Evolutionary conservation across 768 basidiomycete species (phyloP), one percentile per base, ranked within the genome.

Genomic region (Serendipita sp.): DNA sequence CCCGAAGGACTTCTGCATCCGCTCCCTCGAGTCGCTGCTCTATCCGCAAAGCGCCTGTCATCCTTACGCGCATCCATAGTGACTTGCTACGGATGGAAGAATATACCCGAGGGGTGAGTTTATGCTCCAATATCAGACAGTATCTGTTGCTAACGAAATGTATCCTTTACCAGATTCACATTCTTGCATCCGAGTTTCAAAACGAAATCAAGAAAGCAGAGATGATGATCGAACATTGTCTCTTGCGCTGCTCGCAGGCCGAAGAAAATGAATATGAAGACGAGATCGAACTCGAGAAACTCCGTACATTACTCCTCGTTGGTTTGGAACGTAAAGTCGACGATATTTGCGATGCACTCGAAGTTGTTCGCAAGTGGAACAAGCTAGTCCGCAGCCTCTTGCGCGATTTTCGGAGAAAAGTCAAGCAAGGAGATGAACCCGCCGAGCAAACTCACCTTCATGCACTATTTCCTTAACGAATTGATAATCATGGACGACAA

Each of bases 181-280:
- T 28, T 18, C 16, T 60, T 10, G 56, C 56, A 3, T n/a, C 37
- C 16, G 56, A 60, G n/a, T 60, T 60, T 37, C 56, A 60, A 38
- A 28, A 32, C 16, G 56, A 60, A 60, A 60, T 18, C 8, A 35
- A 24, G 4, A 60, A 32, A 32, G 56, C 56, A 35, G 56, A 60
- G 37, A 24, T n/a, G 37, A 28, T 60, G 28, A 60, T 60, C 56
- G 30, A 60, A 10, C 56, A 60, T 35, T 60, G 56, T 60, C 56
- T 60, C 28, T n/a, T 60, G 8, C 56, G 56, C 56, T 60, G 56
- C 37, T 24, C 56, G 30, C 56, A 60, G 35, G 56, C 34, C 4
- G 56, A 60, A 35, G 56, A 38, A 32, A 32, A 60, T 1, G 56
- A 60, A 60, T 60, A 60, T 30, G 56, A 60, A 38, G 56, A 60